phyloP scores from a whole-genome alignment of 768 basidiomycete genomes.

The Amanita inopinata region DNA sequence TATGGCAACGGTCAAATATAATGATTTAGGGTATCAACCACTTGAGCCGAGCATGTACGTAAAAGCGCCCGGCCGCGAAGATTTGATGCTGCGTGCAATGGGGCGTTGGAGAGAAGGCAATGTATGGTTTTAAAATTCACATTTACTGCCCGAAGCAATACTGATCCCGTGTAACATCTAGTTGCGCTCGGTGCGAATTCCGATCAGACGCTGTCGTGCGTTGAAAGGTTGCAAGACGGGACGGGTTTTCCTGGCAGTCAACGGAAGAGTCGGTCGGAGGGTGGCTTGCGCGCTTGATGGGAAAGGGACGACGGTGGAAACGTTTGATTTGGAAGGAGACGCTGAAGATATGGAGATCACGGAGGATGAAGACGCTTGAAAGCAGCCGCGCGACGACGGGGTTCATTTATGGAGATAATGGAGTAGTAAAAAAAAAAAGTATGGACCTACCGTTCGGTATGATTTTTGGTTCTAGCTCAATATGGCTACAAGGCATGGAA shows the following conservation, averaged over 20 bases:
- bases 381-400: slow-evolving; percentile 16
- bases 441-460: slow-evolving; percentile 18
- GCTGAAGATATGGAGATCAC: slow-evolving; percentile 39
- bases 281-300: slow-evolving; percentile 68
- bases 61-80: slow-evolving; percentile 48
- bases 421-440: too few species aligned
- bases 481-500: slow-evolving; percentile 24
- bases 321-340: slow-evolving; percentile 70
- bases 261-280: slow-evolving; percentile 64
- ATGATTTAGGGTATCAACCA: slow-evolving; percentile 47
- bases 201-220: slow-evolving; percentile 48
- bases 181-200: slow-evolving; percentile 38
- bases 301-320: slow-evolving; percentile 54
- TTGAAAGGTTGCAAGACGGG: slow-evolving; percentile 44
- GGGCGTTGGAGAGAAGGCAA: slow-evolving; percentile 50
- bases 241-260: slow-evolving; percentile 53
- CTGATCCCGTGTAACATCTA: slow-evolving; percentile 26
- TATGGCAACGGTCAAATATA: slow-evolving; percentile 58
- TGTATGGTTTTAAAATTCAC: slow-evolving; percentile 35
- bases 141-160: slow-evolving; percentile 17
- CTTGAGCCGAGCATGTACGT: slow-evolving; percentile 40
- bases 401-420: slow-evolving; percentile 6
- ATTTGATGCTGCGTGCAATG: slow-evolving; percentile 51
- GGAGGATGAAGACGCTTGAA: slow-evolving; percentile 22
- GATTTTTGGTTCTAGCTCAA: slow-evolving; percentile 29